Conservation (phyloP, 371 early-diverging fungal species). For the Zopfochytrium polystomum region DNA sequence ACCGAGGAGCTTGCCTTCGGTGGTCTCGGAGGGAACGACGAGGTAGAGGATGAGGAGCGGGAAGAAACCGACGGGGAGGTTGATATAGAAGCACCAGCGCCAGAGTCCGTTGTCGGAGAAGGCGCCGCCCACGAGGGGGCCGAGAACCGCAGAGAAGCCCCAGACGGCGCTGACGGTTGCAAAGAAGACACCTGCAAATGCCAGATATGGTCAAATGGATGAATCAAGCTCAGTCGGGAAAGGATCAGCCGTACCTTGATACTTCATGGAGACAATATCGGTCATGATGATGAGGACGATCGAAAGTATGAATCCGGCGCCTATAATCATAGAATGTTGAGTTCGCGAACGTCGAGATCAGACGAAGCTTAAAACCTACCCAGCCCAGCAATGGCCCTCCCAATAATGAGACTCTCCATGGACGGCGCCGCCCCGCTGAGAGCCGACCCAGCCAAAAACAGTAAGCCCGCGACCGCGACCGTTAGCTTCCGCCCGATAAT, state of each 20-base stretch:
- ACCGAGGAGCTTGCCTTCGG: not conserved
- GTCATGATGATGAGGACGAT: constrained; percentile 23
- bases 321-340: no score
- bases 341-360: no score
- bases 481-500: constrained; percentile 72
- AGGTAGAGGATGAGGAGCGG: constrained; percentile 50
- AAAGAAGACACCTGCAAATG: constrained; percentile 30
- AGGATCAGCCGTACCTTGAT: constrained; percentile 37
- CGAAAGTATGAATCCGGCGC: constrained; percentile 25
- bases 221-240: no score
- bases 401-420: constrained; percentile 39
- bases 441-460: constrained; percentile 61
- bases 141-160: constrained; percentile 35
- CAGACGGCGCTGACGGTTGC: constrained; percentile 35
- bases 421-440: constrained; percentile 53
- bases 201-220: no score
- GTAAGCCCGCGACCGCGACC: constrained; percentile 49
- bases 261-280: constrained; percentile 26
- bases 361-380: no score
- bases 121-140: constrained; percentile 34
- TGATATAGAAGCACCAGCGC: constrained; percentile 46
- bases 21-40: not conserved
- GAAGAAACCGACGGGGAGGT: constrained; percentile 31
- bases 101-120: constrained; percentile 33
- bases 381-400: constrained; percentile 20